Conservation (phyloP, 768 basidiomycete species). For the Hypsizygus marmoreus region DNA sequence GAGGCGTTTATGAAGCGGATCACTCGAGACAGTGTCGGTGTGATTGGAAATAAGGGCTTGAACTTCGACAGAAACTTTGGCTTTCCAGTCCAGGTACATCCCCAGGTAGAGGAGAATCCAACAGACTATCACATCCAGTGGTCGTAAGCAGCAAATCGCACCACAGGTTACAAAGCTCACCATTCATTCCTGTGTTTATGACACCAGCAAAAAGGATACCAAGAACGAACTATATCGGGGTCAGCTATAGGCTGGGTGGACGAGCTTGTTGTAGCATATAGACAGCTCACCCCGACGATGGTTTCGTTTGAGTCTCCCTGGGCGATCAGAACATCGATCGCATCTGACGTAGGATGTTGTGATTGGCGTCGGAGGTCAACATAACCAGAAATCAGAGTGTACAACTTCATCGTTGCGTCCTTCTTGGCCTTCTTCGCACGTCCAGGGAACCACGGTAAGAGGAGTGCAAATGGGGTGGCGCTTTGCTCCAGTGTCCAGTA, state of each 20-base stretch:
- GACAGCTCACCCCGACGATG: constrained; percentile 24
- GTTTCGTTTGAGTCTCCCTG: constrained; percentile 13
- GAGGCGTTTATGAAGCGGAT: constrained; percentile 36
- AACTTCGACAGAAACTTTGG: constrained; percentile 28
- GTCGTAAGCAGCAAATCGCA: not conserved
- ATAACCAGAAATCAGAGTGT: constrained; percentile 8
- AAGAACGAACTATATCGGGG: constrained; percentile 26
- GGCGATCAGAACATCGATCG: constrained; percentile 18
- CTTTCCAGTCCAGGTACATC: constrained; percentile 34
- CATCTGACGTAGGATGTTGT: constrained; percentile 11
- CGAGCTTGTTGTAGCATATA: not conserved
- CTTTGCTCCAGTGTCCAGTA: constrained; percentile 18
- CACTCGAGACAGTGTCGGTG: constrained; percentile 21
- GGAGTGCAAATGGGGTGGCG: constrained; percentile 13
- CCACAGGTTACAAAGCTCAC: constrained; percentile 19
- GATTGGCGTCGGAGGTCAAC: constrained; percentile 17
- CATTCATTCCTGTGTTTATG: constrained; percentile 33
- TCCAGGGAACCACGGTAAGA: constrained; percentile 25
- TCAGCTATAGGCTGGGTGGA: not conserved
- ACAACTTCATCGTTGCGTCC: constrained; percentile 16
- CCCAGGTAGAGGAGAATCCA: constrained; percentile 37
- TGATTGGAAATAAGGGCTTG: constrained; percentile 28
- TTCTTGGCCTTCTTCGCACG: constrained; percentile 13
- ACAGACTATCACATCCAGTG: constrained; percentile 24
- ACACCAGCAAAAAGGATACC: constrained; percentile 37